Evolutionary conservation across 176 grass and related monocot genomes (phyloP), one percentile per base, ranked within the genome.

Genomic region (Oryza nivara): DNA sequence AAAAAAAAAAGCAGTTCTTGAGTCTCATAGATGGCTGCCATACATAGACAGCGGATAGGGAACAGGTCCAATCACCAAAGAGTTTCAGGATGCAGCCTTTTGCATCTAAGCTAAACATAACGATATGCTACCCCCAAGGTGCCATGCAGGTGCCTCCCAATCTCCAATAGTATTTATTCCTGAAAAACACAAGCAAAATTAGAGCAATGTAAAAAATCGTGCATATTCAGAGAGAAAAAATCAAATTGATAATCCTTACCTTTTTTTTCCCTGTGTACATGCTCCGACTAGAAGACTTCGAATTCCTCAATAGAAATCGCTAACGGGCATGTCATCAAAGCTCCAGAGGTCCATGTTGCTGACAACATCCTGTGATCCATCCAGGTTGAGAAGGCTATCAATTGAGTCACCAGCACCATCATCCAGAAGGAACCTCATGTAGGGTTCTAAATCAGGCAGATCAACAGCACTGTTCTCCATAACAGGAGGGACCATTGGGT

Each of bases 341-440:
- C 93, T 94, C 93, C 93, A 99, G 23, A 99, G 86, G 74, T 91
- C 89, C 88, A 94, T 88, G 67, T 69, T 78, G 72, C 73, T 70
- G 22, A 73, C 60, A 41, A 56, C 83, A 83, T 95, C 93, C 43
- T 92, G 82, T 63, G 80, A 68, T 61, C 72, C 83, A 72, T 90
- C 87, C 74, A 58, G 49, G 64, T 72, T 88, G 34, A 92, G 76
- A 84, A 98, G 65, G 83, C 67, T 86, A 32, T 94, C 91, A 38
- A 92, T 80, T 5, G 87, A 85, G 67, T 86, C 91, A 75, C 76
- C 84, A 2, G 76, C 72, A 70, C 32, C 77, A 68, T 45, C 86
- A 80, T 92, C 89, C n/a, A 92, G 17, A 84, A 94, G 82, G 88
- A 88, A 92, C 28, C 83, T 87, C 89, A 94, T 83, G 30, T 87